phyloP scores from a whole-genome alignment of 2,329 filamentous ascomycete genomes.

The Zymoseptoria tritici region DNA sequence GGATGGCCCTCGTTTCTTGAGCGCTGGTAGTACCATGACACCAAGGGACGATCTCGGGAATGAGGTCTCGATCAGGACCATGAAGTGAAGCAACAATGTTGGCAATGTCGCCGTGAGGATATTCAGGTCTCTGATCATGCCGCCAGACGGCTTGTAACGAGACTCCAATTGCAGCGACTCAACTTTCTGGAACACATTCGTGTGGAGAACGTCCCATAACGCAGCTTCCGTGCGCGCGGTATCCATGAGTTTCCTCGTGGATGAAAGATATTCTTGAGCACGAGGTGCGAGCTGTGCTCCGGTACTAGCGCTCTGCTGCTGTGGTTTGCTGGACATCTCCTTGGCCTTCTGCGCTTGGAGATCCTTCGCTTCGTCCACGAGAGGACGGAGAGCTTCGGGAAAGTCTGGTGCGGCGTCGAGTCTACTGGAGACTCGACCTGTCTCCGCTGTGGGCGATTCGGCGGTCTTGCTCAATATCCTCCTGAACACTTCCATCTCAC shows the following conservation, averaged over 20 bases:
- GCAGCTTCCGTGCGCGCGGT: constrained; percentile 53
- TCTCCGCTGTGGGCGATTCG: neutral
- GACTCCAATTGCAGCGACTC: constrained; percentile 8
- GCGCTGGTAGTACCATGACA: constrained; percentile 55
- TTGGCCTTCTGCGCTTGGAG: neutral
- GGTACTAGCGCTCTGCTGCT: neutral
- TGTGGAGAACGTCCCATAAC: constrained; percentile 60
- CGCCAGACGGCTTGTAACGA: neutral
- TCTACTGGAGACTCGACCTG: neutral
- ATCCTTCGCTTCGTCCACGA: constrained; percentile 15
- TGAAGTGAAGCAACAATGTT: constrained; percentile 15
- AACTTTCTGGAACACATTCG: constrained; percentile 43
- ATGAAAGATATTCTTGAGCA: constrained; percentile 25
- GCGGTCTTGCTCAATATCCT: constrained; percentile 4
- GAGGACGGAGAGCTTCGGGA: constrained; percentile 12
- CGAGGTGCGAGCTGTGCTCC: neutral
- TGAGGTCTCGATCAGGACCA: constrained; percentile 35
- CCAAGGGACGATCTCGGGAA: constrained; percentile 56
- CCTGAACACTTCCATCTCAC: constrained; percentile 15
- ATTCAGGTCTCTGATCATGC: constrained; percentile 1
- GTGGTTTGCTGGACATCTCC: neutral
- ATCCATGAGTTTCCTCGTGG: constrained; percentile 50
- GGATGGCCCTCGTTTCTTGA: constrained; percentile 60
- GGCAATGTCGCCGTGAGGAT: constrained; percentile 14
- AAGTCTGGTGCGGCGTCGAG: constrained; percentile 2